phyloP scores from a whole-genome alignment of 495 filamentous ascomycete genomes.

The Penicillium egyptiacum region DNA sequence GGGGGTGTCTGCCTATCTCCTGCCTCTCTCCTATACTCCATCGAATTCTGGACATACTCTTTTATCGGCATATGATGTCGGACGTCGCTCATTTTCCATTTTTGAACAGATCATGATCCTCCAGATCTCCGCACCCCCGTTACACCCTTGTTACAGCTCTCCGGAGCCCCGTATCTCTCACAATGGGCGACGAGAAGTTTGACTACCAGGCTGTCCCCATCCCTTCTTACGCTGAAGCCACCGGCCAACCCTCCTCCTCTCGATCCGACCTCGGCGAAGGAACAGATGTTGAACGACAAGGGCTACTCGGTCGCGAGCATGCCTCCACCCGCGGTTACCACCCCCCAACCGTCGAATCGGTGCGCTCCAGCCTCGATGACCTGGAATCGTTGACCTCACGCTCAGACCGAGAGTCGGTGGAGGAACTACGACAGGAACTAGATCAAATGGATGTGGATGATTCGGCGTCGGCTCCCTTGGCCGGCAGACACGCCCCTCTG shows the following conservation, averaged over 20 bases:
- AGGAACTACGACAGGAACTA: conserved; percentile 73
- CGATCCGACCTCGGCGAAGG: conserved; percentile 61
- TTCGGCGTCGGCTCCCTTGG: conserved; percentile 48
- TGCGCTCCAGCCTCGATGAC: conserved; percentile 60
- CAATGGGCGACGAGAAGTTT: conserved; percentile 61
- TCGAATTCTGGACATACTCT: conserved; percentile 7
- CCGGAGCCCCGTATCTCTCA: conserved; percentile 33
- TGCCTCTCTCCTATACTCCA: conserved; percentile 9
- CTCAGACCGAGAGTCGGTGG: conserved; percentile 51
- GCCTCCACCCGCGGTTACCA: conserved; percentile 58
- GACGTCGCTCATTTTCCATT: conserved; percentile 33
- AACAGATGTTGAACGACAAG: conserved; percentile 63
- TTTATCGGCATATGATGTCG: conserved; percentile 30
- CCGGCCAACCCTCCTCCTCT: conserved; percentile 59
- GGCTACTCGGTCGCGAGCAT: conserved; percentile 47
- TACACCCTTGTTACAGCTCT: conserved; percentile 36
- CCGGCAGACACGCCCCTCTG: conserved; percentile 38
- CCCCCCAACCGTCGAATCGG: conserved; percentile 73
- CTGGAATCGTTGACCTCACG: conserved; percentile 44
- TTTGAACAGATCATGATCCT: conserved; percentile 46
- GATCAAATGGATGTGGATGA: conserved; percentile 90
- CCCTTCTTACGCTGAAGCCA: conserved; percentile 93
- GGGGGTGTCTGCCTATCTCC: conserved; percentile 11
- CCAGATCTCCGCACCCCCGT: conserved; percentile 31
- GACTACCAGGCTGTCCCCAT: conserved; percentile 75